These are phyloP conservation scores for Tylopilus subfusipes DNA, from an alignment of 768 basidiomycete species.

Conservation along the genomic window DNA sequence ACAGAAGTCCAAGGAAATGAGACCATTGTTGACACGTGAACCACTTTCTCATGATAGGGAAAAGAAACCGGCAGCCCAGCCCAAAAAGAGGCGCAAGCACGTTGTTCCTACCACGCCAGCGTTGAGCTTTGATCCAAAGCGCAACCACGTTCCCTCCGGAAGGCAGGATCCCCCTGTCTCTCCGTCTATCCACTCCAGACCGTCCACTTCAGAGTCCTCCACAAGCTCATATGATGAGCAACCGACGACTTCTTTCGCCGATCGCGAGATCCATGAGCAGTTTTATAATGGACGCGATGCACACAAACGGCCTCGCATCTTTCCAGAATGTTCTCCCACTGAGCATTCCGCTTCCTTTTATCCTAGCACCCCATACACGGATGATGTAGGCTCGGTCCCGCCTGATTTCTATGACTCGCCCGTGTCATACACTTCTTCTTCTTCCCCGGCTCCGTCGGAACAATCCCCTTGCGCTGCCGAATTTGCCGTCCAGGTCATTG, in stretches of 20 bases:
- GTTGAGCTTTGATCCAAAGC: slow-evolving; percentile 19
- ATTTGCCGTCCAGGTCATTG: background rate
- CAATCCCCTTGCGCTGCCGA: slow-evolving; percentile 20
- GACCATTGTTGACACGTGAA: slow-evolving; percentile 18
- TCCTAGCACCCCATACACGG: slow-evolving; percentile 12
- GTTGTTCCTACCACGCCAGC: slow-evolving; percentile 16
- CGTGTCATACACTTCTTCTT: slow-evolving; percentile 18
- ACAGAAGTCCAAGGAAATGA: slow-evolving; percentile 23
- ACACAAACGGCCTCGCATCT: slow-evolving; percentile 18
- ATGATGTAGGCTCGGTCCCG: slow-evolving; percentile 12
- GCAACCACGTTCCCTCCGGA: slow-evolving; percentile 22
- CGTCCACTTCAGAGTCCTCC: slow-evolving; percentile 10
- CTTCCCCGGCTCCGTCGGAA: slow-evolving; percentile 24
- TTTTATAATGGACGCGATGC: slow-evolving; percentile 10
- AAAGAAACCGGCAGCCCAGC: slow-evolving; percentile 15
- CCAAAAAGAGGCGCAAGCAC: slow-evolving; percentile 26
- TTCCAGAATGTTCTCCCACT: slow-evolving; percentile 2
- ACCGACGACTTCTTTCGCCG: background rate
- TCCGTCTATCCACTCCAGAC: slow-evolving; percentile 4
- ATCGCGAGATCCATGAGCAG: slow-evolving; percentile 9
- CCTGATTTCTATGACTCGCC: slow-evolving; percentile 23
- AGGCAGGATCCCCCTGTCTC: slow-evolving; percentile 14
- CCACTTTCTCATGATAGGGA: slow-evolving; percentile 27
- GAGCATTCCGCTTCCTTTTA: slow-evolving; percentile 9
- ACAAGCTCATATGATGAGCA: slow-evolving; percentile 12